Conservation (phyloP, 73 alveolate genomes). For the Paramecium sonneborni region DNA sequence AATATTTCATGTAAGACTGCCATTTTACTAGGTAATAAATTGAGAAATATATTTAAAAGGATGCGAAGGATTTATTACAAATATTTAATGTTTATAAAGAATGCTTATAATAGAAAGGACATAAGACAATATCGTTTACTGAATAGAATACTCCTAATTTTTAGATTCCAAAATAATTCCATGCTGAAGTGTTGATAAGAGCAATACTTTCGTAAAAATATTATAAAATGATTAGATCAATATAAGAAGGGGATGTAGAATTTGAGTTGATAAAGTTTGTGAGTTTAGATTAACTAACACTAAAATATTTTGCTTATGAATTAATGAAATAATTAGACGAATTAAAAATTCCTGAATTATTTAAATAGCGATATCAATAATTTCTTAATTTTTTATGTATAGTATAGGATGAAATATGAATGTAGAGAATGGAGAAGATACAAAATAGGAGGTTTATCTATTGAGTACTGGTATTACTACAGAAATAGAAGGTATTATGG, state of each 20-base stretch:
- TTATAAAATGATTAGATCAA: neutral
- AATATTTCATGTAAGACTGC: neutral
- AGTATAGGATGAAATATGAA: neutral
- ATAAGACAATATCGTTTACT: neutral
- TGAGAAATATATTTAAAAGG: neutral
- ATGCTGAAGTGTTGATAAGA: neutral
- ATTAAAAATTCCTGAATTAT: neutral
- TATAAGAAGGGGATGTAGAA: neutral
- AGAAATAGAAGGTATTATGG: neutral
- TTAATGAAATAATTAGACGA: slow-evolving; percentile 16
- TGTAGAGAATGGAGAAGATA: neutral
- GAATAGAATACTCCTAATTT: neutral
- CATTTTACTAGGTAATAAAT: neutral
- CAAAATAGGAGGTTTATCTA: neutral
- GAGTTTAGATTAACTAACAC: neutral
- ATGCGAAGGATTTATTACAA: neutral
- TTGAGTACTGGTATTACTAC: slow-evolving; percentile 23
- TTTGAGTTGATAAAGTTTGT: neutral
- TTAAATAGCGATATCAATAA: neutral
- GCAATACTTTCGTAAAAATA: neutral
- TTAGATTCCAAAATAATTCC: neutral
- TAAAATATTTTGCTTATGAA: slow-evolving; percentile 16
- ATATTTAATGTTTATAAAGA: neutral
- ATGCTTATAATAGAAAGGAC: neutral
- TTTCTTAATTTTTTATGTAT: neutral